These are phyloP conservation scores for Colletotrichum musae DNA, from an alignment of 2,329 filamentous ascomycete species.

Conservation along the genomic window DNA sequence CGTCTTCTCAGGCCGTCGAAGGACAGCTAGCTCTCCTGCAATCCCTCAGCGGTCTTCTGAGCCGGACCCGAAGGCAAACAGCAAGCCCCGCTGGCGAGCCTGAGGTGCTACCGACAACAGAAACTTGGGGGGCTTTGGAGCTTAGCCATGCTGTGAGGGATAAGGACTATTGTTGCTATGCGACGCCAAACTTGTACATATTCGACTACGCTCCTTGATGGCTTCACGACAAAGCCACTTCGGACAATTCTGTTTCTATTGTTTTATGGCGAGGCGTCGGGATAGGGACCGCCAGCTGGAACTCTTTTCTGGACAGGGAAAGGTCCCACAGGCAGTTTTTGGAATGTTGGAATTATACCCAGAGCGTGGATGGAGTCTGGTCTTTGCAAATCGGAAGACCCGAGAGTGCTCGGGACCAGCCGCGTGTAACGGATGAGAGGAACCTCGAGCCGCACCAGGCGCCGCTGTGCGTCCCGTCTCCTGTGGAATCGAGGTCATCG, in stretches of 20 bases:
- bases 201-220: conserved; percentile 26
- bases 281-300: conserved; percentile 25
- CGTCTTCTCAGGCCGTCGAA: conserved; percentile 18
- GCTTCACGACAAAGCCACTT: conserved; percentile 33
- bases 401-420: not conserved
- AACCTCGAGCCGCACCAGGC: conserved; percentile 1
- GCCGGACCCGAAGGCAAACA: not conserved
- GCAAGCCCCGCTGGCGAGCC: conserved; percentile 39
- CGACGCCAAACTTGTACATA: conserved; percentile 35
- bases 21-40: conserved; percentile 5
- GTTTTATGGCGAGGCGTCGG: conserved; percentile 37
- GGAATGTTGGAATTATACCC: conserved; percentile 37
- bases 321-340: conserved; percentile 31
- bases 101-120: conserved; percentile 7
- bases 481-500: too few species aligned
- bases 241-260: conserved; percentile 28
- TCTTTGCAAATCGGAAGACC: conserved; percentile 22
- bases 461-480: not conserved
- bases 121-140: not conserved
- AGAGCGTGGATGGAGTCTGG: conserved; percentile 27
- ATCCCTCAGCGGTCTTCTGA: not conserved
- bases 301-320: conserved; percentile 15
- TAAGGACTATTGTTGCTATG: not conserved
- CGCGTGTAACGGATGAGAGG: not conserved
- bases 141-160: not conserved